Percentiles rank a stretch among this genome's conserved stretches.
These are phyloP conservation scores for Aspergillus sp. DNA, from an alignment of 2,329 filamentous ascomycete species.

Conservation along the genomic window DNA sequence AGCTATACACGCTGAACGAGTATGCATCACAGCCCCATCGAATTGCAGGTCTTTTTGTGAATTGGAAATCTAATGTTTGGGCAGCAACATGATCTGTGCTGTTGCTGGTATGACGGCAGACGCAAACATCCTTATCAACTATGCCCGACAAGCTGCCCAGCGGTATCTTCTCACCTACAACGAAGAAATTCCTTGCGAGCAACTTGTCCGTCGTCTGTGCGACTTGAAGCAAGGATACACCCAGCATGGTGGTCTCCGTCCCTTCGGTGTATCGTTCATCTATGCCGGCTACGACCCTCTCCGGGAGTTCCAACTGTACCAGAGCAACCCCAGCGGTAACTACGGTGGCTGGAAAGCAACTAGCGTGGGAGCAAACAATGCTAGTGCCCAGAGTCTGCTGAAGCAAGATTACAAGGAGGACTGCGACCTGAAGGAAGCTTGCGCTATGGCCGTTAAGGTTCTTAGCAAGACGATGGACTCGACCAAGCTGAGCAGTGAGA, in stretches of 20 bases:
- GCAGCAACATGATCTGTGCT: constrained; percentile 99
- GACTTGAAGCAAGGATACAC: constrained; percentile 99
- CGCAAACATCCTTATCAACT: constrained; percentile 99
- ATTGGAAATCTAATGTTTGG: constrained; percentile 18
- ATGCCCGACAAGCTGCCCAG: constrained; percentile 94
- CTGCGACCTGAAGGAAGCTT: constrained; percentile 92
- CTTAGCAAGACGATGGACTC: constrained; percentile 99
- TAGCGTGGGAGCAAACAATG: constrained; percentile 96
- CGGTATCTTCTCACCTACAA: constrained; percentile 98
- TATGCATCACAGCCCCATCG: constrained; percentile 53
- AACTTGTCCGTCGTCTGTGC: constrained; percentile 93
- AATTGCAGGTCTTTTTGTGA: neutral
- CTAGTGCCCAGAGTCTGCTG: constrained; percentile 90
- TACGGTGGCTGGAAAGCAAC: constrained; percentile 99
- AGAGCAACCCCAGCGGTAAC: constrained; percentile 98
- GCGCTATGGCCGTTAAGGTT: constrained; percentile 96
- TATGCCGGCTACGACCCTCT: constrained; percentile 97
- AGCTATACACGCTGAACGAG: constrained; percentile 99
- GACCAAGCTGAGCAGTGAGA: constrained; percentile 97
- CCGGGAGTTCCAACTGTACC: constrained; percentile 96
- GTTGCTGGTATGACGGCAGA: constrained; percentile 99
- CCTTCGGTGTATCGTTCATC: constrained; percentile 98
- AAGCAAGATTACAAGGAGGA: constrained; percentile 99
- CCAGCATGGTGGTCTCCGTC: constrained; percentile 95
- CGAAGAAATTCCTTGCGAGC: constrained; percentile 99